These are phyloP conservation scores for Purpureocillium lavendulum DNA, from an alignment of 2,329 filamentous ascomycete genomes.

Conservation along the genomic window DNA sequence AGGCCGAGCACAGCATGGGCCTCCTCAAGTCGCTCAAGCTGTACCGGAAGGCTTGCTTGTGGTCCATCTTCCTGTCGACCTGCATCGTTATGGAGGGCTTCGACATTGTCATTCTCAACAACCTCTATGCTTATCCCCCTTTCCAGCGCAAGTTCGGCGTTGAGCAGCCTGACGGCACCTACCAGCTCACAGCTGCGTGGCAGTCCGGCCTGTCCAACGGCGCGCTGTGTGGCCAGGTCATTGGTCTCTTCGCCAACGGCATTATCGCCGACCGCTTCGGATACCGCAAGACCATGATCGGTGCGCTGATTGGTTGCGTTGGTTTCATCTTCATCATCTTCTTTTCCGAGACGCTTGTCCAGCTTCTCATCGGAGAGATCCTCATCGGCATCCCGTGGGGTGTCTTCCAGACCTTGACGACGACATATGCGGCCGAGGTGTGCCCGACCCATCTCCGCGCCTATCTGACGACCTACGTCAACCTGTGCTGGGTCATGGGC, in stretches of 20 bases:
- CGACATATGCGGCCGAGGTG: constrained; percentile 40
- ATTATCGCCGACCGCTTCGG: constrained; percentile 36
- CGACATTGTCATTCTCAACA: constrained; percentile 28
- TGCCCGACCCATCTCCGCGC: constrained; percentile 36
- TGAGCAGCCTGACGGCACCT: constrained; percentile 23
- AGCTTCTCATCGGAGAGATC: constrained; percentile 36
- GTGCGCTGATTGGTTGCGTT: constrained; percentile 26
- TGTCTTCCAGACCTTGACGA: constrained; percentile 36
- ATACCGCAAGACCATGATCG: constrained; percentile 38
- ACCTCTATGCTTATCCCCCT: constrained; percentile 30
- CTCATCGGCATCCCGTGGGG: constrained; percentile 39
- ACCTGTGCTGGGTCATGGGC: constrained; percentile 42
- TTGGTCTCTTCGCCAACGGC: constrained; percentile 42
- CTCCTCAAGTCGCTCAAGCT: constrained; percentile 27
- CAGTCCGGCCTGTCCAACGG: constrained; percentile 43
- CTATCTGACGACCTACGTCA: constrained; percentile 40
- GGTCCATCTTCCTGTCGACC: constrained; percentile 27
- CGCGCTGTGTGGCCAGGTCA: constrained; percentile 36
- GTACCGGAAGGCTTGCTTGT: constrained; percentile 27
- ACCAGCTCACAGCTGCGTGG: constrained; percentile 41
- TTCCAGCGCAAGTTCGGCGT: constrained; percentile 32
- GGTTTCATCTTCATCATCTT: constrained; percentile 41
- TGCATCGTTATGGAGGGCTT: constrained; percentile 33
- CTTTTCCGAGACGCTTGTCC: constrained; percentile 30
- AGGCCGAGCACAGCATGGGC: constrained; percentile 23